Evolutionary conservation across 2,329 filamentous ascomycete genomes (phyloP).

Genomic region (Fusarium circinatum): DNA sequence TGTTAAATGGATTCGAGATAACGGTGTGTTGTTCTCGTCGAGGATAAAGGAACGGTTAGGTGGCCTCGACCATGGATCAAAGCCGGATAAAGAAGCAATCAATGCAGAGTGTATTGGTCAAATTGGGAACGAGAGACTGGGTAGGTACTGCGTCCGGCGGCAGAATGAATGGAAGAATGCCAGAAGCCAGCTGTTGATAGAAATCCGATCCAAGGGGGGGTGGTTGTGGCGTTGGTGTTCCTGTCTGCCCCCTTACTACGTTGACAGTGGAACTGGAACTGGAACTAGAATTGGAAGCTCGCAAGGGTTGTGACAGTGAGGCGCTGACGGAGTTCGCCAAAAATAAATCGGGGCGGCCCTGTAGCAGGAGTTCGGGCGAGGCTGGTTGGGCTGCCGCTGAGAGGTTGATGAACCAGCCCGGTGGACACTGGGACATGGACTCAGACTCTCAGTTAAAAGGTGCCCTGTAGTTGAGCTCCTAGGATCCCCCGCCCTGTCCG

Average conservation of each 20-base stretch:
- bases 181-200: slow-evolving; percentile 39
- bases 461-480: neutral
- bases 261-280: slow-evolving; percentile 29
- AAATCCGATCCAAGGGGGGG: slow-evolving; percentile 35
- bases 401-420: neutral
- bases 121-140: slow-evolving; percentile 25
- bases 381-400: slow-evolving; percentile 1
- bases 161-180: slow-evolving; percentile 40
- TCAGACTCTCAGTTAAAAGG: slow-evolving; percentile 1
- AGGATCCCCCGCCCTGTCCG: neutral
- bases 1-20: neutral
- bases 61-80: slow-evolving; percentile 37
- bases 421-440: neutral
- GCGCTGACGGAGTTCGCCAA: slow-evolving; percentile 27
- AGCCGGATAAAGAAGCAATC: slow-evolving; percentile 17
- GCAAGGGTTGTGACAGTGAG: slow-evolving; percentile 34
- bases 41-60: slow-evolving; percentile 25
- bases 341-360: slow-evolving; percentile 34
- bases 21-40: slow-evolving; percentile 19
- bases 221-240: slow-evolving; percentile 41
- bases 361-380: slow-evolving; percentile 18
- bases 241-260: slow-evolving; percentile 39
- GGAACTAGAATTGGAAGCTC: slow-evolving; percentile 35
- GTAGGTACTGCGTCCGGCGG: slow-evolving; percentile 33
- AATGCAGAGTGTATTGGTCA: slow-evolving; percentile 25